Evolutionary conservation across 495 filamentous ascomycete species (phyloP), one percentile per base, ranked within the genome.

Genomic region (Talaromyces trachyspermus): DNA sequence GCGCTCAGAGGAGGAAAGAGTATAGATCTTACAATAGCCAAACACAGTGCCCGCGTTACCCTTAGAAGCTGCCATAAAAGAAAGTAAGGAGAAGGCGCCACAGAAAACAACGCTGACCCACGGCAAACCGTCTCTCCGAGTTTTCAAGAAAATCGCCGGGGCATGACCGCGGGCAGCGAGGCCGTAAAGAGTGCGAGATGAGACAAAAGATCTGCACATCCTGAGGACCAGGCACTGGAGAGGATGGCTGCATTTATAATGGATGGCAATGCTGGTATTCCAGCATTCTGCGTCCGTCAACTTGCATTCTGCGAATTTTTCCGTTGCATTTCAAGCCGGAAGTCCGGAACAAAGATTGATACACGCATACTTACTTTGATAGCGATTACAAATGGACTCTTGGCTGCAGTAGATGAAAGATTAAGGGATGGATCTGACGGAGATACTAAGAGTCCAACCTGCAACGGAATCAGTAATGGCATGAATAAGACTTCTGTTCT

Each of bases 141-240:
- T 64, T 25, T 53, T 61, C 22, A 70, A 59, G 50, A 89, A 74
- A 46, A 82, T 52, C 1, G 54, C 58, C 0, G 85, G 86, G 0
- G 85, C 85, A 30, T 82, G 78, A 5, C 81, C 75, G 44, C 80
- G 71, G 26, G 75, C 55, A 1, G 85, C 81, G 50, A 86, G 75
- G 14, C 80, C 80, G 58, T 85, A 84, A 8, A 91, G 73, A 46
- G 82, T 81, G 12, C 88, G 80, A 0, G 80, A 84, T 14, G 83
- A 85, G 20, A 83, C 86, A 87, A 91, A 43, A 89, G 71, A 71
- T 85, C 88, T 2, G 84, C 81, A 57, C 90, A 91, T 42, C 78
- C 85, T 1, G 81, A 76, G 3, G 82, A 86, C 54, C 77, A 75
- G 4, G 80, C 83, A 2, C 80, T 76, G 42, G 76, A 81, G 30